Conservation (phyloP, 768 basidiomycete species). For the Lactarius sp. region DNA sequence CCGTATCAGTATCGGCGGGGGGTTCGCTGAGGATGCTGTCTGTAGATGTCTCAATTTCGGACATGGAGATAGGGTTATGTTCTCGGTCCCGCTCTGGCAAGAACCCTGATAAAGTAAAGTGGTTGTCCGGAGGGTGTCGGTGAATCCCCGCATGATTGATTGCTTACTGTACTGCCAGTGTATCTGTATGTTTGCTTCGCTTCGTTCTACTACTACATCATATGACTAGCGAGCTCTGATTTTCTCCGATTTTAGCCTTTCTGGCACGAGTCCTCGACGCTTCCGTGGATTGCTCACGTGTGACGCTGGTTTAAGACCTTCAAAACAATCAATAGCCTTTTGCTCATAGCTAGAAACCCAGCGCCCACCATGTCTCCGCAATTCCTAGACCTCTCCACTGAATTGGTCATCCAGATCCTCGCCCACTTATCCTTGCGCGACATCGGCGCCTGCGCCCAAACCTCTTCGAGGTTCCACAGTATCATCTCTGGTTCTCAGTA, state of each 20-base stretch:
- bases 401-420: conserved; percentile 21
- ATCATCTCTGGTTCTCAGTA: conserved; percentile 17
- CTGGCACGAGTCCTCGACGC: not conserved
- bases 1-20: not conserved
- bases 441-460: conserved; percentile 13
- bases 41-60: not conserved
- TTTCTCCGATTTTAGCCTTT: not conserved
- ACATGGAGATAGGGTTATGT: not conserved
- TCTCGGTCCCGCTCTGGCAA: conserved; percentile 1
- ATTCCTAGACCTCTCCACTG: conserved; percentile 20
- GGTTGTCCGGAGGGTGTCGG: not conserved
- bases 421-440: conserved; percentile 15
- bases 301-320: not conserved
- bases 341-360: conserved; percentile 1
- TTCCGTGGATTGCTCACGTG: conserved; percentile 6
- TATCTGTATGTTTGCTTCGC: not conserved
- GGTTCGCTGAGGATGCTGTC: not conserved
- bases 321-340: not conserved
- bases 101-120: not conserved
- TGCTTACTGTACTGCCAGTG: not conserved
- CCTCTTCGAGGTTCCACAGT: conserved; percentile 13
- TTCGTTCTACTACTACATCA: not conserved
- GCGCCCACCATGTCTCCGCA: conserved; percentile 17
- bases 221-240: conserved; percentile 2
- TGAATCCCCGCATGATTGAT: not conserved